These are phyloP conservation scores for Canariomyces notabilis DNA, from an alignment of 2,329 filamentous ascomycete species.

Conservation along the genomic window DNA sequence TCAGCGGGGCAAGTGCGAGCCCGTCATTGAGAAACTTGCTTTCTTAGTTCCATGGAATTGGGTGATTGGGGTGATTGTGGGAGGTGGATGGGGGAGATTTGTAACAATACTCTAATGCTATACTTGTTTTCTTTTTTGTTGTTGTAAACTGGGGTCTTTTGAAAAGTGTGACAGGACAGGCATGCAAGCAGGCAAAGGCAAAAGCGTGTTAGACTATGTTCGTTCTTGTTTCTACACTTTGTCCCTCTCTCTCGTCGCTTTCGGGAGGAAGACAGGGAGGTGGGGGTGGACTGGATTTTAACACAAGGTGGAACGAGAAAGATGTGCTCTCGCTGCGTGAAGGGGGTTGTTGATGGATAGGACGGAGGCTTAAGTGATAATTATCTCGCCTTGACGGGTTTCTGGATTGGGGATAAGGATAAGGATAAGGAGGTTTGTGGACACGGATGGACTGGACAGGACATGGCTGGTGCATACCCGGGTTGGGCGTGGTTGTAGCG, in stretches of 20 bases:
- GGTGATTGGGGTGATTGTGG: background rate
- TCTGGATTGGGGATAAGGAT: too few species aligned
- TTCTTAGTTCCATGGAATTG: too few species aligned
- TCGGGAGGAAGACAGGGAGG: background rate
- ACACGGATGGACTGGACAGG: too few species aligned
- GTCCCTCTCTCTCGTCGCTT: background rate
- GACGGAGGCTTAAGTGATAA: too few species aligned
- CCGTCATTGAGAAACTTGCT: constrained; percentile 71
- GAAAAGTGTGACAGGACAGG: background rate
- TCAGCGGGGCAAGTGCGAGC: constrained; percentile 69
- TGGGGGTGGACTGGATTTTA: too few species aligned
- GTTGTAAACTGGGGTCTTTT: too few species aligned
- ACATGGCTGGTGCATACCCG: too few species aligned
- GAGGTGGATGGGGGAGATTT: background rate
- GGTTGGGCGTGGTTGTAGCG: too few species aligned
- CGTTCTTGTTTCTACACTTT: background rate
- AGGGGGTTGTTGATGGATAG: background rate
- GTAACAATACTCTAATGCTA: background rate
- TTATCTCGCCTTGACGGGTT: too few species aligned
- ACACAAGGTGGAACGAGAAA: background rate
- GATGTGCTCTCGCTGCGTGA: background rate
- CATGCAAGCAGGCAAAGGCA: background rate
- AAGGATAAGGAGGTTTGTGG: too few species aligned
- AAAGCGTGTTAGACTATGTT: background rate
- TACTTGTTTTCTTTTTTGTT: background rate